phyloP scores from a whole-genome alignment of 345 rosid genomes.

The Ricinus communis region DNA sequence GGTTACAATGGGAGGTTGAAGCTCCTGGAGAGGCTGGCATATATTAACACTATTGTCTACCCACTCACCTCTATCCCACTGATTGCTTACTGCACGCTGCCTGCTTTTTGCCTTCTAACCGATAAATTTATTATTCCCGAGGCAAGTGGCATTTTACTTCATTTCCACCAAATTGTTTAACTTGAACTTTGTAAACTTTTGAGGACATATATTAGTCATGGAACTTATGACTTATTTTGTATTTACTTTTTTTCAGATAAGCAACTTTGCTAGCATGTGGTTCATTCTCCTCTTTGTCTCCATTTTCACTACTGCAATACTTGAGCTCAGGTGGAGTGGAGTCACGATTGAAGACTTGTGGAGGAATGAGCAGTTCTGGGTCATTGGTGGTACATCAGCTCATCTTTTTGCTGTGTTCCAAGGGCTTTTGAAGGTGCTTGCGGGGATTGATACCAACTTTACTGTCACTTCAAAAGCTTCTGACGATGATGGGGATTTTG shows the following conservation, averaged over 20 bases:
- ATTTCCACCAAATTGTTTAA: not conserved
- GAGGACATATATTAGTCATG: not conserved
- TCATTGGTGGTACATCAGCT: slow-evolving; percentile 97
- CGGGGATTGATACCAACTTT: slow-evolving; percentile 96
- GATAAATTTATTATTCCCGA: slow-evolving; percentile 94
- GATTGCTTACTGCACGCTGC: slow-evolving; percentile 87
- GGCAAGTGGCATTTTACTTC: slow-evolving; percentile 40
- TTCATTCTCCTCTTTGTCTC: slow-evolving; percentile 92
- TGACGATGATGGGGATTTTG: slow-evolving; percentile 90
- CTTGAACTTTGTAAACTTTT: not conserved
- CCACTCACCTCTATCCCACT: slow-evolving; percentile 94
- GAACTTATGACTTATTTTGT: not conserved
- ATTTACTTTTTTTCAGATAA: slow-evolving; percentile 70
- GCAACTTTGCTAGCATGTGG: slow-evolving; percentile 98
- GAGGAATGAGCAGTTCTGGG: slow-evolving; percentile 99
- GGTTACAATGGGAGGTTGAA: slow-evolving; percentile 81
- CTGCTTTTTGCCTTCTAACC: slow-evolving; percentile 95
- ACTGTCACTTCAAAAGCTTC: slow-evolving; percentile 97
- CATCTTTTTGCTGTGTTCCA: slow-evolving; percentile 99
- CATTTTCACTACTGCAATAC: slow-evolving; percentile 80
- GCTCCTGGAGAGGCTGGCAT: slow-evolving; percentile 89
- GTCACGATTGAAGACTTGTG: slow-evolving; percentile 97
- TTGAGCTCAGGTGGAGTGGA: slow-evolving; percentile 97
- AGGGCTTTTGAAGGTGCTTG: slow-evolving; percentile 93
- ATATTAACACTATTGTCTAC: slow-evolving; percentile 93